A percentile compares a stretch with the other conserved stretches of the same genome.
These are phyloP conservation scores for Cryptococcus sp. DNA, from an alignment of 1,284 basidiomycete species.

Conservation along the genomic window DNA sequence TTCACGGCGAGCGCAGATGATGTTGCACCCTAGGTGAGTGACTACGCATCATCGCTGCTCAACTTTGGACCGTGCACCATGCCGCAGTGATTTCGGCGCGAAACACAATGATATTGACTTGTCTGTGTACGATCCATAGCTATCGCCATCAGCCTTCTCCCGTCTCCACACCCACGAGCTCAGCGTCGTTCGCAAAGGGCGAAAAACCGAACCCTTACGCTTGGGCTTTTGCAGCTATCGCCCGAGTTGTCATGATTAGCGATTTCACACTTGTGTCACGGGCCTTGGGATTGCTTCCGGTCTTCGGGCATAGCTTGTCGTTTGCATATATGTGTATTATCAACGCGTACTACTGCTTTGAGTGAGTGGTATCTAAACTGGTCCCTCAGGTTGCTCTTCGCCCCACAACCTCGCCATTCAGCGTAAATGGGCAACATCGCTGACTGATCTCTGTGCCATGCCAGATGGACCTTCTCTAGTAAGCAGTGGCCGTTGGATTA, in stretches of 20 bases:
- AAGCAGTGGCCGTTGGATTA: constrained; percentile 45
- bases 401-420: no score
- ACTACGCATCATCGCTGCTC: no score
- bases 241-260: constrained; percentile 47
- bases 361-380: constrained; percentile 48
- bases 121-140: constrained; percentile 14
- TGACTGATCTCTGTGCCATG: background rate
- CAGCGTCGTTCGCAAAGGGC: constrained; percentile 9
- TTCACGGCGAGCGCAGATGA: constrained; percentile 43
- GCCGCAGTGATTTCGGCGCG: no score
- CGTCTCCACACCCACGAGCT: constrained; percentile 13
- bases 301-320: constrained; percentile 35
- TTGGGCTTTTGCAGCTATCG: constrained; percentile 32
- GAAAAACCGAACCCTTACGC: constrained; percentile 13
- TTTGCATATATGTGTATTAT: constrained; percentile 49
- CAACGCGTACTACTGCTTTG: constrained; percentile 52
- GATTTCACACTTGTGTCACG: constrained; percentile 51
- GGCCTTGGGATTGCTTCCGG: constrained; percentile 43
- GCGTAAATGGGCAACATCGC: background rate
- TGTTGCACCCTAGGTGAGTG: constrained; percentile 46
- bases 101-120: no score
- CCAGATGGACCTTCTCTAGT: constrained; percentile 45
- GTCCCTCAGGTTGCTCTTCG: background rate
- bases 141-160: constrained; percentile 44
- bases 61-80: no score